phyloP scores from a whole-genome alignment of 2,329 filamentous ascomycete species.

The Ceratocystis cacaofunesta region DNA sequence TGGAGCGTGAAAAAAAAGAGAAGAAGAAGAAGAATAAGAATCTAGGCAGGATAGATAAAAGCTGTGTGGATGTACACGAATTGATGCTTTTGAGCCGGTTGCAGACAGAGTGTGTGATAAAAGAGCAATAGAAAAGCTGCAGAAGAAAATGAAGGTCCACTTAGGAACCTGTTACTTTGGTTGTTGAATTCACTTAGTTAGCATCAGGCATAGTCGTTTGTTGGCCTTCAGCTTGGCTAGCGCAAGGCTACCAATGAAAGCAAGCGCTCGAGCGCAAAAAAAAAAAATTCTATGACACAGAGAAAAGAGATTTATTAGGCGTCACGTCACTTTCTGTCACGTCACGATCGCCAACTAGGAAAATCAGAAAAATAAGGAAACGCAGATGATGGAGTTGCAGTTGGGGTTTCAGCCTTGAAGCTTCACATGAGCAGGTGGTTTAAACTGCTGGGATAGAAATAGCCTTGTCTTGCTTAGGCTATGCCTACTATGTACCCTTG shows the following conservation, averaged over 20 bases:
- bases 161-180: background rate
- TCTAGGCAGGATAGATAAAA: too few species aligned
- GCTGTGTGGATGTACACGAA: too few species aligned
- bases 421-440: background rate
- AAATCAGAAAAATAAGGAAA: background rate
- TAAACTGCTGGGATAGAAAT: background rate
- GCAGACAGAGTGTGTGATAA: background rate
- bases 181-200: too few species aligned
- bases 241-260: background rate
- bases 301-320: background rate
- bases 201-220: too few species aligned
- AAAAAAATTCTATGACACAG: background rate
- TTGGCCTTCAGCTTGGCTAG: background rate
- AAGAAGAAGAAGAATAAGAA: background rate
- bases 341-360: background rate
- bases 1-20: background rate
- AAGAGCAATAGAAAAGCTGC: background rate
- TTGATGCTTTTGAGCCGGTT: background rate
- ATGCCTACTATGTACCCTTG: background rate
- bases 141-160: constrained; percentile 2
- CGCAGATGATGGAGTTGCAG: background rate
- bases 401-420: background rate
- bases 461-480: background rate
- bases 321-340: background rate
- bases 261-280: background rate